phyloP scores from a whole-genome alignment of 805 yeast genomes.

The Blastobotrys terrestris region DNA sequence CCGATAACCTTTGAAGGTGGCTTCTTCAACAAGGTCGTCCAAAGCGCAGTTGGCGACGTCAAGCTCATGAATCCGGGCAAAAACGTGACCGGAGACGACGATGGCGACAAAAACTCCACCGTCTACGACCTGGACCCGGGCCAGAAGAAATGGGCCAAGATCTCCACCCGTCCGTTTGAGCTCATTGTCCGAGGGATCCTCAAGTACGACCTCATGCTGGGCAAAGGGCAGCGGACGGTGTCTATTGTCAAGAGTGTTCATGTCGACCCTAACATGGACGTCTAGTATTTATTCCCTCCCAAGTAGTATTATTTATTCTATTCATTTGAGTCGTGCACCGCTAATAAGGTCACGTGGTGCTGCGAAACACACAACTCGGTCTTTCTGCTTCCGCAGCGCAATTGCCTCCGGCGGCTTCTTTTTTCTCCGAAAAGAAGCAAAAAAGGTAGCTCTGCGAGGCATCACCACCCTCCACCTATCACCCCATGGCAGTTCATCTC shows the following conservation, averaged over 20 bases:
- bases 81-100: constrained; percentile 27
- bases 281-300: neutral
- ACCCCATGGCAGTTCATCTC: too few species aligned
- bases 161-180: constrained; percentile 78
- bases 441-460: too few species aligned
- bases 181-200: constrained; percentile 77
- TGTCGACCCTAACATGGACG: constrained; percentile 17
- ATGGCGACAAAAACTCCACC: constrained; percentile 11
- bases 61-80: constrained; percentile 69
- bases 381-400: too few species aligned
- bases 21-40: constrained; percentile 55
- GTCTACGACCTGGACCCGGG: constrained; percentile 22
- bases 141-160: constrained; percentile 59
- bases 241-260: constrained; percentile 19
- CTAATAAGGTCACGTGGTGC: too few species aligned
- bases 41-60: constrained; percentile 59
- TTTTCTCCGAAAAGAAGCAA: too few species aligned
- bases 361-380: too few species aligned
- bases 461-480: too few species aligned
- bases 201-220: constrained; percentile 67
- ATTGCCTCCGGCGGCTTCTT: too few species aligned
- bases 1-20: constrained; percentile 75
- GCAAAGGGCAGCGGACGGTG: constrained; percentile 24
- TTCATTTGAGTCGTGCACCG: too few species aligned
- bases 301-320: neutral